Conservation (phyloP, 768 basidiomycete genomes). For the Ephemerocybe angulata region DNA sequence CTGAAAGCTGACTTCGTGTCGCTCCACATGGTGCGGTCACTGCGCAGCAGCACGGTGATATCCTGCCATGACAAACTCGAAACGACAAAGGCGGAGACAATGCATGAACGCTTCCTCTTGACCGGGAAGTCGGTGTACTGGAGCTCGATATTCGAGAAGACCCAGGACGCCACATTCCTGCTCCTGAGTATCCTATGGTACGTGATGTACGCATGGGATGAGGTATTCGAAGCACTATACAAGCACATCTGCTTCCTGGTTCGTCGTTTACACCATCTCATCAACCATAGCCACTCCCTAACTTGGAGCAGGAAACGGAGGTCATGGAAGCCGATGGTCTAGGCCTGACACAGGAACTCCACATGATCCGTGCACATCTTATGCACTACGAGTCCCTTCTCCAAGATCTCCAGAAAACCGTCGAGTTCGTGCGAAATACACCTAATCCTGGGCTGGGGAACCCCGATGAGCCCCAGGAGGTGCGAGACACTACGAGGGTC, state of each 20-base stretch:
- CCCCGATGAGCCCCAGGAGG: slow-evolving; percentile 12
- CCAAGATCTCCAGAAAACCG: slow-evolving; percentile 49
- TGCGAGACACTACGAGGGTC: slow-evolving; percentile 13
- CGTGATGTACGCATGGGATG: slow-evolving; percentile 59
- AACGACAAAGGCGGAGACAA: slow-evolving; percentile 31
- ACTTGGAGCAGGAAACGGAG: slow-evolving; percentile 37
- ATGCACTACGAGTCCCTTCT: slow-evolving; percentile 53
- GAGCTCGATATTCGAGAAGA: slow-evolving; percentile 37
- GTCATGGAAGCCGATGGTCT: slow-evolving; percentile 25
- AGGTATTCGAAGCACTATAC: slow-evolving; percentile 51
- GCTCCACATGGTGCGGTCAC: slow-evolving; percentile 49
- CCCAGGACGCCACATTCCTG: slow-evolving; percentile 52
- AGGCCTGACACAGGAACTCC: slow-evolving; percentile 47
- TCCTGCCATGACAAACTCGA: slow-evolving; percentile 38
- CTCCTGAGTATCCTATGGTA: slow-evolving; percentile 55
- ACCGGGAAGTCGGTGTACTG: slow-evolving; percentile 44
- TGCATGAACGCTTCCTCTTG: slow-evolving; percentile 35
- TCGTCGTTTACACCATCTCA: slow-evolving; percentile 11
- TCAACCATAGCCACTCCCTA: neutral
- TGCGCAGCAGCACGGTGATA: slow-evolving; percentile 36
- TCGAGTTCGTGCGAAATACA: slow-evolving; percentile 46
- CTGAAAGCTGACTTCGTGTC: slow-evolving; percentile 56
- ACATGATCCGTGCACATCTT: slow-evolving; percentile 55
- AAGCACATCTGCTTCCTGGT: slow-evolving; percentile 47
- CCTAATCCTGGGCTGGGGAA: slow-evolving; percentile 43